Base-by-base conservation (phyloP, 2,329 filamentous ascomycete genomes). In the Xylariaceae sp. region DNA sequence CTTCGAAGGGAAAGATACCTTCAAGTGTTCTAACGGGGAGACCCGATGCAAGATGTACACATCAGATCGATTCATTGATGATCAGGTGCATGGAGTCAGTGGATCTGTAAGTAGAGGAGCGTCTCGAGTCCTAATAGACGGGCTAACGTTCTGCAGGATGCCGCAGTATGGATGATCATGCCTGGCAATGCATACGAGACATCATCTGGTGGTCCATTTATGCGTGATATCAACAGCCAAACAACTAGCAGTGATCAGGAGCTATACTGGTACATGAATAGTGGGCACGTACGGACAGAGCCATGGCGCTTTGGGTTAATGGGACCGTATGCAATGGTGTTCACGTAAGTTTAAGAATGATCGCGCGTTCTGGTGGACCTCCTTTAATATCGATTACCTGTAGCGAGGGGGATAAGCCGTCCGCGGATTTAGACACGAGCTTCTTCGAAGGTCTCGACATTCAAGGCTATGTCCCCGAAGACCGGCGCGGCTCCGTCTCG, bases 21-120 rank as follows among this genome's bases (percentile, higher is more conserved):
- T 61, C 20, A 21, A 41, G 49, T 61, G 58, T 44, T 53, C 58
- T 1, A 58, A 61, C 14, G 50, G 56, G 12, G 43, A 58, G 21
- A 61, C 58, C 16, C 52, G 58, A 40, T 61, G 58, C 19, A 61
- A 61, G 50, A 61, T 61, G 58, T 61, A 61, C 50, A 58, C 58
- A 9, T 54, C 55, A 14, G 58, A 61, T 44, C 58, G 58, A 6
- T 61, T 61, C 21, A 61, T 61, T 18, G 58, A 61, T 7, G 58
- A 61, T 10, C 55, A 61, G 20, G 20, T 61, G n/a, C 58, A 61
- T 26, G 58, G 58, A 2, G 58, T 61, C n/a, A 42, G 44, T 2
- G 58, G 58, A 47, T 51, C 55, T 2, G 58, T 61, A 46, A 56
- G 58, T 45, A 26, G 29, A 18, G 10, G 7, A 10, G 2, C 16